Evolutionary conservation across 352 stramenopile species (phyloP).

Genomic region (Phytophthora colocasiae): DNA sequence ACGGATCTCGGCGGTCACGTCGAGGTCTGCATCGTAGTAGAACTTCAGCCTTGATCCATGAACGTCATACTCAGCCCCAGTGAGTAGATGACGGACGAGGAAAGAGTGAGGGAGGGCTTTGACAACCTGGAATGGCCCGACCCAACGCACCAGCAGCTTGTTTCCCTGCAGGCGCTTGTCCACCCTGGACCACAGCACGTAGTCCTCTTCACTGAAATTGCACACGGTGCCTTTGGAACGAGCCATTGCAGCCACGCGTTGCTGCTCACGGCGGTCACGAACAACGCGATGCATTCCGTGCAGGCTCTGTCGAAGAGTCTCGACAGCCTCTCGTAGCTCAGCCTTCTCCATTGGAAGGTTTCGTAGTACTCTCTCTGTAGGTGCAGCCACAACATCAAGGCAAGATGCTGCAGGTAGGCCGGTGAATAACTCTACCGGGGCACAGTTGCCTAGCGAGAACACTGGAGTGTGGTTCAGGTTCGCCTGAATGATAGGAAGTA

Average conservation of each 20-base stretch:
- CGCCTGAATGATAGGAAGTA: conserved; percentile 8
- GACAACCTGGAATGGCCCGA: conserved; percentile 12
- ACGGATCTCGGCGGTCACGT: conserved; percentile 17
- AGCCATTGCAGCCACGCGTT: conserved; percentile 1
- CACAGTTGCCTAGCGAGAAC: conserved; percentile 7
- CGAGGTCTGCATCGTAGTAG: conserved; percentile 9
- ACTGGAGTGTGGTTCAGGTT: conserved; percentile 11
- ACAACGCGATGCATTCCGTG: conserved; percentile 1
- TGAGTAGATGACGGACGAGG: conserved; percentile 21
- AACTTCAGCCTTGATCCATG: conserved; percentile 11
- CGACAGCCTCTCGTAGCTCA: neutral
- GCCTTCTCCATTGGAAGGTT: conserved; percentile 1
- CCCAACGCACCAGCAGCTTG: conserved; percentile 17
- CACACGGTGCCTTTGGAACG: conserved; percentile 15
- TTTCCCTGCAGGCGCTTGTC: conserved; percentile 5
- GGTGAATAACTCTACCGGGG: conserved; percentile 8
- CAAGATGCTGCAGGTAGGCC: neutral
- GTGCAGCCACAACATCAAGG: neutral
- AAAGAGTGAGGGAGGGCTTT: conserved; percentile 17
- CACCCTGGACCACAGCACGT: conserved; percentile 14
- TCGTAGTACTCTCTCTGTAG: neutral
- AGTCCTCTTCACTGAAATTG: conserved; percentile 20
- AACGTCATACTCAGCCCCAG: conserved; percentile 7
- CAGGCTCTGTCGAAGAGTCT: neutral
- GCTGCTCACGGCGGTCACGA: neutral